Evolutionary conservation across 495 filamentous ascomycete species (phyloP).

Genomic region (Chaetomium tenue): DNA sequence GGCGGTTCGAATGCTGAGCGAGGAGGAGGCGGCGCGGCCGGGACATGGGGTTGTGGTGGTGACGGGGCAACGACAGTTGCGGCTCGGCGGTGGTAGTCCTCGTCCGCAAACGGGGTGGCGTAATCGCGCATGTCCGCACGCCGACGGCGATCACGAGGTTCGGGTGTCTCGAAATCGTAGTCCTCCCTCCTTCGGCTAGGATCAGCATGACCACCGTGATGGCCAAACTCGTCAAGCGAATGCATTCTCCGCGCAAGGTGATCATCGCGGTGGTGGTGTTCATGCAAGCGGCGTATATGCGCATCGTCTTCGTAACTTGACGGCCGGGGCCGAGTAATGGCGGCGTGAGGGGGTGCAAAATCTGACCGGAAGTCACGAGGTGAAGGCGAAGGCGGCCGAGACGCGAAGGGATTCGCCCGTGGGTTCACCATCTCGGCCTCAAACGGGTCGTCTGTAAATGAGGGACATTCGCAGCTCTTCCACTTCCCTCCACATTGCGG

Average conservation of each 20-base stretch:
- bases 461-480: conserved; percentile 80
- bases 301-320: conserved; percentile 55
- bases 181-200: conserved; percentile 10
- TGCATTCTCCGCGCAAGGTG: conserved; percentile 54
- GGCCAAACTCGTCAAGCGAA: conserved; percentile 44
- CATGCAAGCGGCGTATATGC: conserved; percentile 52
- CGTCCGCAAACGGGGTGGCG: conserved; percentile 33
- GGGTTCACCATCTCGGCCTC: conserved; percentile 50
- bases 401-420: conserved; percentile 29
- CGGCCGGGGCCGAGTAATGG: conserved; percentile 36
- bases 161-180: conserved; percentile 37
- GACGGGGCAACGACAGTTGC: conserved; percentile 42
- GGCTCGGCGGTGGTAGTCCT: conserved; percentile 44
- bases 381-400: conserved; percentile 31
- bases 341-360: conserved; percentile 19
- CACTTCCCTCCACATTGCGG: conserved; percentile 74
- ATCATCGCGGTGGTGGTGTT: conserved; percentile 55
- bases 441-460: conserved; percentile 66
- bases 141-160: conserved; percentile 44
- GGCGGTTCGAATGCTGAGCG: conserved; percentile 32
- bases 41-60: conserved; percentile 30
- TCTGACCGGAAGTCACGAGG: conserved; percentile 34
- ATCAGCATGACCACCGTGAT: conserved; percentile 26
- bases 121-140: conserved; percentile 17
- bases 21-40: conserved; percentile 36